These are phyloP conservation scores for Plectranthus barbatus DNA, from an alignment of 257 asterid genomes.

Conservation along the genomic window DNA sequence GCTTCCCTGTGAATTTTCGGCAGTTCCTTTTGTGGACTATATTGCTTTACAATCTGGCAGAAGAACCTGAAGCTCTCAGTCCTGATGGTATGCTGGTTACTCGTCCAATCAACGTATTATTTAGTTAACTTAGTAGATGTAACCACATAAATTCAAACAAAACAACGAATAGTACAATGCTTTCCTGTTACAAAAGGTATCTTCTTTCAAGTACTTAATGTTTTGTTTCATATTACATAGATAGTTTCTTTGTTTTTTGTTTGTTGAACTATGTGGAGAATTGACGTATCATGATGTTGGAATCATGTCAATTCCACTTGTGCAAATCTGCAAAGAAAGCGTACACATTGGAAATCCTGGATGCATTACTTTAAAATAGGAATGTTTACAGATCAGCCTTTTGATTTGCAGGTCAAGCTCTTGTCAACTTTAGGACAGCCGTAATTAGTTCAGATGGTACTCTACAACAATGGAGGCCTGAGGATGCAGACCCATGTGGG, in stretches of 20 bases:
- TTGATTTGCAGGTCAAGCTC: constrained; percentile 63
- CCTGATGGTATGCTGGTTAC: constrained; percentile 53
- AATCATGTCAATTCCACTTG: constrained; percentile 7
- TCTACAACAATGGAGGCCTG: constrained; percentile 75
- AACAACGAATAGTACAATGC: neutral
- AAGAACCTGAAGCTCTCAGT: constrained; percentile 46
- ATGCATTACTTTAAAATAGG: neutral
- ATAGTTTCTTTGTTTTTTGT: neutral
- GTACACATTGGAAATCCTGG: neutral
- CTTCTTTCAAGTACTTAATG: neutral
- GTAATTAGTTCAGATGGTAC: constrained; percentile 56
- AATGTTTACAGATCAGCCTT: constrained; percentile 1
- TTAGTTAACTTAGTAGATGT: neutral
- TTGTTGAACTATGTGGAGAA: neutral
- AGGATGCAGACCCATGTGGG: constrained; percentile 69
- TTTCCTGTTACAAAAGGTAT: neutral
- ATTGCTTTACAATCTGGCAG: constrained; percentile 30
- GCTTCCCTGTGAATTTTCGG: constrained; percentile 30
- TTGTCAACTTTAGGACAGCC: constrained; percentile 61
- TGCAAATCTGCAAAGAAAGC: neutral
- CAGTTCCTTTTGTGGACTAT: constrained; percentile 35
- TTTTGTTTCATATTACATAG: neutral
- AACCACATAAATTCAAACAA: neutral
- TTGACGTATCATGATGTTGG: neutral
- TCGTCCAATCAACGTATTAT: neutral